These are phyloP conservation scores for Mitragyna speciosa DNA, from an alignment of 257 asterid genomes.

Conservation along the genomic window DNA sequence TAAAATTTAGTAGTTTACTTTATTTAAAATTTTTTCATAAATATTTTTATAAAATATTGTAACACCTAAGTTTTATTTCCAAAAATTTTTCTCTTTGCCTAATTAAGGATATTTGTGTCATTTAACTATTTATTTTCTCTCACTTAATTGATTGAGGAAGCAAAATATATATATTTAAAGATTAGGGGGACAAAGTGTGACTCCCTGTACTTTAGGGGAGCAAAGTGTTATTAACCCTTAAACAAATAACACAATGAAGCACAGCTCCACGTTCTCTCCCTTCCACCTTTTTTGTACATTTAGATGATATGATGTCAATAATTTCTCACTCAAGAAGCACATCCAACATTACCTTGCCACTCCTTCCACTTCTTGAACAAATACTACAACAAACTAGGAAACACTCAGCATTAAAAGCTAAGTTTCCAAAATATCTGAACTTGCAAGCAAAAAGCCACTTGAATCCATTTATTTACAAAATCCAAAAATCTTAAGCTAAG, in stretches of 20 bases:
- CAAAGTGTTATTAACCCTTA: too few relatives aligned
- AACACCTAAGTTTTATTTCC: too few relatives aligned
- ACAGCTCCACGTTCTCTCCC: not conserved
- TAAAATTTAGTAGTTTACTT: too few relatives aligned
- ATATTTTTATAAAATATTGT: too few relatives aligned
- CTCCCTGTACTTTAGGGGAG: too few relatives aligned
- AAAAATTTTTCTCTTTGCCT: too few relatives aligned
- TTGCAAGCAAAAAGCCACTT: constrained; percentile 9
- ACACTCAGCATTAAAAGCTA: not conserved
- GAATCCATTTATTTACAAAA: constrained; percentile 40
- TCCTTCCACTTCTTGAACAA: not conserved
- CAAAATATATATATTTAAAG: too few relatives aligned
- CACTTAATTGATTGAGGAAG: too few relatives aligned
- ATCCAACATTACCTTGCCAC: not conserved
- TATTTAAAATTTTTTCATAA: too few relatives aligned
- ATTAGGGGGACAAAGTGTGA: too few relatives aligned
- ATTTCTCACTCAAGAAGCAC: not conserved
- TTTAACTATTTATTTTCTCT: too few relatives aligned
- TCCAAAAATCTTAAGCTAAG: constrained; percentile 34
- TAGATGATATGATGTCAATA: not conserved
- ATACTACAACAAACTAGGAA: not conserved
- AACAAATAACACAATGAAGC: not conserved
- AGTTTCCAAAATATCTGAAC: not conserved
- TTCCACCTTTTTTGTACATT: not conserved
- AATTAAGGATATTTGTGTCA: too few relatives aligned